These are phyloP conservation scores for Diplogelasinospora grovesii DNA, from an alignment of 495 filamentous ascomycete genomes.

Conservation along the genomic window DNA sequence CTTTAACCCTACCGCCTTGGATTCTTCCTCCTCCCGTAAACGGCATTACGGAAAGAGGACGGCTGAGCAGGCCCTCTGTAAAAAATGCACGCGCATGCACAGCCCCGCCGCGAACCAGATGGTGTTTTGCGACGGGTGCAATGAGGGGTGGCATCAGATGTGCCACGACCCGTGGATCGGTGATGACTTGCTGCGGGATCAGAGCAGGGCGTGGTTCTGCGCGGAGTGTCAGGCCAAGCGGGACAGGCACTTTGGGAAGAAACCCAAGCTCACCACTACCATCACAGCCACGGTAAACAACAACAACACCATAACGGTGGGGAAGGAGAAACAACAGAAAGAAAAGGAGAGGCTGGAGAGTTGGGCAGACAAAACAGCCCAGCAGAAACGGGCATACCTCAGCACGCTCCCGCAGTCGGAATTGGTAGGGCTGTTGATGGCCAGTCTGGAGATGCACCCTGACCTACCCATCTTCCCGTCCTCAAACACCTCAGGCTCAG, in stretches of 20 bases:
- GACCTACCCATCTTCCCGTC: constrained; percentile 40
- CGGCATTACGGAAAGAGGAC: constrained; percentile 43
- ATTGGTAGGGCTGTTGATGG: constrained; percentile 24
- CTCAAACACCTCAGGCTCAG: too few species aligned
- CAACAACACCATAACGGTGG: neutral
- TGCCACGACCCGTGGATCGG: constrained; percentile 82
- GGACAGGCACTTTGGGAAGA: constrained; percentile 35
- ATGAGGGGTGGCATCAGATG: constrained; percentile 79
- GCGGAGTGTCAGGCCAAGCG: constrained; percentile 51
- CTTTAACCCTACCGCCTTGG: constrained; percentile 55
- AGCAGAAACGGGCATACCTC: constrained; percentile 36
- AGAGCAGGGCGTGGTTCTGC: constrained; percentile 71
- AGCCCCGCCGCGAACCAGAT: constrained; percentile 76
- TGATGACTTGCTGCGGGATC: constrained; percentile 58
- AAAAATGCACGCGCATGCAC: constrained; percentile 69
- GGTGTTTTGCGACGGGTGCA: constrained; percentile 92
- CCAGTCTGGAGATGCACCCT: constrained; percentile 26
- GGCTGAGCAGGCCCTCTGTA: constrained; percentile 55
- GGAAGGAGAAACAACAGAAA: constrained; percentile 17
- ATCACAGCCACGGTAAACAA: too few species aligned
- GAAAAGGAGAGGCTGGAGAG: too few species aligned
- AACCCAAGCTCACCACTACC: too few species aligned
- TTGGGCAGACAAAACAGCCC: constrained; percentile 35
- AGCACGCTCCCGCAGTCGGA: constrained; percentile 30
- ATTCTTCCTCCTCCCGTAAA: constrained; percentile 27